phyloP scores from a whole-genome alignment of 164 flowering plant genomes.

The Nymphaea thermarum region DNA sequence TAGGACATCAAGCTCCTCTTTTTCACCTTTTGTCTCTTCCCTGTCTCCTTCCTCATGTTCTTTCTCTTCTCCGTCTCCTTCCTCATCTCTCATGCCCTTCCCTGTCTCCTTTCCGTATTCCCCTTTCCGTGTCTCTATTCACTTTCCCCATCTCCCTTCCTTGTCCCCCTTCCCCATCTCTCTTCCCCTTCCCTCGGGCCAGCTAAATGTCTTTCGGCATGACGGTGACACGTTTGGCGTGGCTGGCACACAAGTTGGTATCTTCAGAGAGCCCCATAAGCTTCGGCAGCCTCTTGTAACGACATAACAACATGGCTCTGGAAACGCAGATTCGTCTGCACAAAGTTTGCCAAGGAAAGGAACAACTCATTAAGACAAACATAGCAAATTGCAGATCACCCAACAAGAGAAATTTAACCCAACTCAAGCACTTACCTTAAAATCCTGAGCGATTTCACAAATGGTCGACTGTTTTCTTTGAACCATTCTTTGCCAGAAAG shows the following conservation, averaged over 20 bases:
- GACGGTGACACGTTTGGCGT: too few species aligned
- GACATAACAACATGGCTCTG: slow-evolving; percentile 21
- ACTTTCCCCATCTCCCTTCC: too few species aligned
- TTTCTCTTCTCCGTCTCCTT: too few species aligned
- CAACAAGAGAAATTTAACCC: neutral
- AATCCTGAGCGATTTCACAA: slow-evolving; percentile 18
- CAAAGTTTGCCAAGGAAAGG: neutral
- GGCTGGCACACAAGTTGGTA: slow-evolving; percentile 1
- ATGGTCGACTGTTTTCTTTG: neutral
- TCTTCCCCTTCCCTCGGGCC: too few species aligned
- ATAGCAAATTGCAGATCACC: neutral
- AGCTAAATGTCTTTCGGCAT: too few species aligned
- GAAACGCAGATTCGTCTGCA: slow-evolving; percentile 17
- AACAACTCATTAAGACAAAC: neutral
- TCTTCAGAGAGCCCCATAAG: slow-evolving; percentile 19
- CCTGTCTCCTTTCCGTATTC: too few species aligned
- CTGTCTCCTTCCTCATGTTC: too few species aligned
- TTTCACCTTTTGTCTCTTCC: too few species aligned
- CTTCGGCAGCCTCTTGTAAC: slow-evolving; percentile 21
- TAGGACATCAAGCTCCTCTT: too few species aligned
- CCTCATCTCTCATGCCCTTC: too few species aligned
- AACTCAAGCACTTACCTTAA: slow-evolving; percentile 8
- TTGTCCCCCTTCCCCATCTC: too few species aligned
- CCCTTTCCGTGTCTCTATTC: too few species aligned
- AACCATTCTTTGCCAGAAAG: neutral